A percentile compares a stretch with the other conserved stretches of the same genome.
These are phyloP conservation scores for Acrodontium crateriforme DNA, from an alignment of 2,329 filamentous ascomycete genomes.

Conservation along the genomic window DNA sequence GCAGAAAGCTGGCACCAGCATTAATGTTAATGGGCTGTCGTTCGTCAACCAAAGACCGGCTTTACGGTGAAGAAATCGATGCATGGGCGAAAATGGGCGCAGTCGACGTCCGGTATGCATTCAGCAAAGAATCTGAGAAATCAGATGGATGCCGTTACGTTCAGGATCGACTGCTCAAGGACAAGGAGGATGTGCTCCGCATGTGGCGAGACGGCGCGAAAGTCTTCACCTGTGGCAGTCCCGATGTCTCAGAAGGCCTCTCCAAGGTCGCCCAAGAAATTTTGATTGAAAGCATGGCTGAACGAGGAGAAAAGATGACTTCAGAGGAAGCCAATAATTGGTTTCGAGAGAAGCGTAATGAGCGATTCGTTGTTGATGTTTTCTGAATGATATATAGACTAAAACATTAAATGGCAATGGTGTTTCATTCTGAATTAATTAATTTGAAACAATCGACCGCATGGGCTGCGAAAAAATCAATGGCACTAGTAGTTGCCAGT, in stretches of 20 bases:
- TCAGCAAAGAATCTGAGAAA: constrained; percentile 30
- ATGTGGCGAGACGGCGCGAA: constrained; percentile 39
- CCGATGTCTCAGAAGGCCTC: constrained; percentile 1
- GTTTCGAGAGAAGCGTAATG: constrained; percentile 11
- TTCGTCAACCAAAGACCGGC: constrained; percentile 38
- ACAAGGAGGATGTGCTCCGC: constrained; percentile 31
- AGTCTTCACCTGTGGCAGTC: constrained; percentile 24
- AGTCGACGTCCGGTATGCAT: constrained; percentile 49
- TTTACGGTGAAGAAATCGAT: constrained; percentile 48
- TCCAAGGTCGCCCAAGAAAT: constrained; percentile 25
- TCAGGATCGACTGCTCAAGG: constrained; percentile 37
- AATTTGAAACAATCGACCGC: no score
- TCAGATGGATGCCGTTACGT: constrained; percentile 38
- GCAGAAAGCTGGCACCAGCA: constrained; percentile 42
- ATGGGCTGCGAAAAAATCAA: no score
- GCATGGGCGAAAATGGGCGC: constrained; percentile 47
- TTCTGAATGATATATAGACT: no score
- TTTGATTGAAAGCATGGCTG: constrained; percentile 22
- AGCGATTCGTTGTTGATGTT: constrained; percentile 12
- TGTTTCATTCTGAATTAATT: no score
- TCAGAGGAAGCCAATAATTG: constrained; percentile 12
- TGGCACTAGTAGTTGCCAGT: no score
- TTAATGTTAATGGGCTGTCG: constrained; percentile 49
- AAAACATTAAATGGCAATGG: no score
- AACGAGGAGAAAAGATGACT: constrained; percentile 15